Evolutionary conservation across 73 alveolate species (phyloP), one percentile per base, ranked within the genome.

Genomic region (Uronychia binucleata): DNA sequence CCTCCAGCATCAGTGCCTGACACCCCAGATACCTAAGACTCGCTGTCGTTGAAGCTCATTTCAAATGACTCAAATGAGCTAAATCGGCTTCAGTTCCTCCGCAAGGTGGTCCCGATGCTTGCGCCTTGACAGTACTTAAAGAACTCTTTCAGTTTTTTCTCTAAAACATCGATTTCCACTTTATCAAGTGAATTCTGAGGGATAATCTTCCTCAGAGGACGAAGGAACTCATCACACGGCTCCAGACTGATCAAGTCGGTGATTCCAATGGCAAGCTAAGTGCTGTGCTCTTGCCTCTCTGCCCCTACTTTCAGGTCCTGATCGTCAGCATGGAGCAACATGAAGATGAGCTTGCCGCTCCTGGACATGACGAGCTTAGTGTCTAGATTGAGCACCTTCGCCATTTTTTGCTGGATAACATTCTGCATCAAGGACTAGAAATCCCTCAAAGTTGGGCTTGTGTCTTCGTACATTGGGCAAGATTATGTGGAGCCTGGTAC

Each of bases 271-370:
- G 78, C 93, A 25, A 86, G 58, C 31, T 67, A 35, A 0, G 74
- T 58, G 26, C 59, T 76, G 60, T 86, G 77, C 27, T 86, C 77
- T n/a, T 58, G 77, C 27, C 67, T 13, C 74, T 86, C 90, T 0
- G 93, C 93, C 14, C 46, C 90, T 26, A 28, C 28, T 74, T 74
- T 74, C n/a, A 86, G 31, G n/a, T 86, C 93, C n/a, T 77, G 75
- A 5, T 80, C 86, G 26, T 32, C 80, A 1, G 90, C 85, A 8
- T 34, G 26, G 26, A 86, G 58, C 0, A 86, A 57, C 25, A 86
- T 75, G 46, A 75, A 86, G 29, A 86, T 77, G 78, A 33, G 57
- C 78, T 74, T 30, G 0, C 90, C 90, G 33, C 67, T 46, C 19
- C 67, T 46, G 67, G 67, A 46, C 67, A 46, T 46, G 67, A 46